Conservation (phyloP, 2,329 filamentous ascomycete genomes). For the Aspergillus luchuensis region DNA sequence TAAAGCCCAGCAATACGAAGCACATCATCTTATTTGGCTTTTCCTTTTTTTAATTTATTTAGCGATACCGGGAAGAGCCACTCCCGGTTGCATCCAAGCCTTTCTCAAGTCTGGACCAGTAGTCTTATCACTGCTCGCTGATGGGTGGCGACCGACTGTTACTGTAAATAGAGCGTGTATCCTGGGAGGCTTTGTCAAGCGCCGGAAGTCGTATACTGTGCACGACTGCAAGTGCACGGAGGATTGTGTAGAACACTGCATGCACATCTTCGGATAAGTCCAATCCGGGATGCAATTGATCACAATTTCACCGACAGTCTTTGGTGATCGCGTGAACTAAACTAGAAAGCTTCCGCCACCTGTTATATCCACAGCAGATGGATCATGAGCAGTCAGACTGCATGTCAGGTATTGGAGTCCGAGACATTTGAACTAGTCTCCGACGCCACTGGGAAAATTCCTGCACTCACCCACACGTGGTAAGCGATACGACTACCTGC, state of each 20-base stretch:
- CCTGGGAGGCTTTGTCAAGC: neutral
- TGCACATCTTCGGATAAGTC: neutral
- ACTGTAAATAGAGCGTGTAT: neutral
- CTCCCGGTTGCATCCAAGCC: neutral
- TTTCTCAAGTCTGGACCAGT: neutral
- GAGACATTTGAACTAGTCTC: constrained; percentile 13
- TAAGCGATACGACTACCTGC: neutral
- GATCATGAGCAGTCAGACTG: neutral
- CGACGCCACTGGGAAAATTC: constrained; percentile 9
- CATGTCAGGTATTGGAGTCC: constrained; percentile 8
- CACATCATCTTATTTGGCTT: neutral
- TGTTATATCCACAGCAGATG: neutral
- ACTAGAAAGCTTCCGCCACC: neutral
- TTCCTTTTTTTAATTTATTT: neutral
- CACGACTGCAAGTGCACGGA: too few species aligned
- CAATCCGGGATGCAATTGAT: neutral
- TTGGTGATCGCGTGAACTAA: neutral
- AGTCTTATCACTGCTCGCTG: too few species aligned
- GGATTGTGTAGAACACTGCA: neutral
- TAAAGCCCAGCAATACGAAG: neutral
- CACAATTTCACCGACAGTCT: constrained; percentile 1
- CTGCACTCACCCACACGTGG: constrained; percentile 7
- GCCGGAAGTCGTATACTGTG: neutral
- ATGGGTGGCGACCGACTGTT: neutral
- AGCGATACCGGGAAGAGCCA: neutral